Percentiles rank a stretch among this genome's conserved stretches.
These are phyloP conservation scores for Calonectria pseudoturangicola DNA, from an alignment of 2,329 filamentous ascomycete genomes.

Conservation along the genomic window DNA sequence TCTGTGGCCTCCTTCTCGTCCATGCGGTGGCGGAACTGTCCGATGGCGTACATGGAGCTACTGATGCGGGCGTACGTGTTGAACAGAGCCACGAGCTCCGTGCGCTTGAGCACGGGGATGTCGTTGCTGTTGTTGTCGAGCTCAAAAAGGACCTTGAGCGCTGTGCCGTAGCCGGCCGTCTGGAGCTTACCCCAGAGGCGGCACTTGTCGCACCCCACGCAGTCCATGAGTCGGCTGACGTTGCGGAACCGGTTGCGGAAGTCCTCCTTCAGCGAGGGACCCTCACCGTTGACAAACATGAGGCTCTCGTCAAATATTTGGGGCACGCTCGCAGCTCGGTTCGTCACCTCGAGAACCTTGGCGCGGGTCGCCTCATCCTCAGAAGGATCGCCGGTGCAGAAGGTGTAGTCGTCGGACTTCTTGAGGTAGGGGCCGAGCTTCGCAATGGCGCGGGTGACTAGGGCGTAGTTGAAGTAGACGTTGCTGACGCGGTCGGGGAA, in stretches of 20 bases:
- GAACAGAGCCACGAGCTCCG: constrained; percentile 94
- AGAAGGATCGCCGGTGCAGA: constrained; percentile 88
- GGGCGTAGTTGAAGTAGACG: constrained; percentile 98
- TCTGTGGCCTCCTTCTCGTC: constrained; percentile 58
- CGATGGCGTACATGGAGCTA: constrained; percentile 84
- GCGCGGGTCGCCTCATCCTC: constrained; percentile 88
- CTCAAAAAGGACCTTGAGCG: constrained; percentile 96
- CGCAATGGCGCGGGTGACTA: constrained; percentile 92
- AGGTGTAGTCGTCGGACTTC: constrained; percentile 80
- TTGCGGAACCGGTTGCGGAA: constrained; percentile 98
- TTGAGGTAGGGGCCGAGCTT: constrained; percentile 90
- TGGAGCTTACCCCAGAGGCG: constrained; percentile 98
- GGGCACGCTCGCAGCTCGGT: constrained; percentile 80
- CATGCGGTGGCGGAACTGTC: constrained; percentile 79
- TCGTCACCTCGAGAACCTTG: constrained; percentile 86
- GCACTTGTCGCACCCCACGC: constrained; percentile 98
- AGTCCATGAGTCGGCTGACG: constrained; percentile 97
- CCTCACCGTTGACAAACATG: constrained; percentile 91
- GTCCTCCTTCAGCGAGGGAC: constrained; percentile 91
- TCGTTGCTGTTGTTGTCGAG: constrained; percentile 82
- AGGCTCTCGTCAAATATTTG: constrained; percentile 95
- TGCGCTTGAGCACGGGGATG: constrained; percentile 85
- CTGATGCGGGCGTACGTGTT: constrained; percentile 95
- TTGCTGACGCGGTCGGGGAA: constrained; percentile 96
- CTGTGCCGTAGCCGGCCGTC: constrained; percentile 94